Percentiles rank a stretch among this genome's conserved stretches.
Conservation (phyloP, 1,284 basidiomycete species). For the Sanghuangporus weigelae region DNA sequence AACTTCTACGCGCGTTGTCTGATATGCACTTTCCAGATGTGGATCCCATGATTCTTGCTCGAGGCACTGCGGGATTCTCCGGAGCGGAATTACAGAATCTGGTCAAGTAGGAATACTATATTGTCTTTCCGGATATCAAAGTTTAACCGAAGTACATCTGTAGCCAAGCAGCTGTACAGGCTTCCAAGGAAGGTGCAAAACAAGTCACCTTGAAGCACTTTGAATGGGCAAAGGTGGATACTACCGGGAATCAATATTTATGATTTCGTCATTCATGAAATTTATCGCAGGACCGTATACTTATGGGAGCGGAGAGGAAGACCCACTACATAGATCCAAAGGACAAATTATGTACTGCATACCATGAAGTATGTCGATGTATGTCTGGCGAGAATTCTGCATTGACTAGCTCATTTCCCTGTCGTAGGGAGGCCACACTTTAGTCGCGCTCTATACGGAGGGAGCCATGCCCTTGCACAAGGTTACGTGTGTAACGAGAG, state of each 20-base stretch:
- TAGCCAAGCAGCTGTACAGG: constrained; percentile 88
- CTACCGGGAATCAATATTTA: not conserved
- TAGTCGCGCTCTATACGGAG: constrained; percentile 86
- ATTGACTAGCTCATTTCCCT: not conserved
- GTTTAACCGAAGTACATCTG: not conserved
- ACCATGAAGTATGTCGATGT: constrained; percentile 70
- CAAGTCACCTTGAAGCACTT: constrained; percentile 79
- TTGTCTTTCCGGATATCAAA: not conserved
- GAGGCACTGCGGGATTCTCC: constrained; percentile 88
- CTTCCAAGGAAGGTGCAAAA: constrained; percentile 73
- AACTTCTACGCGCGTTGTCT: not conserved
- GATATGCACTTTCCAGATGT: constrained; percentile 44
- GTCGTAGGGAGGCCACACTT: constrained; percentile 80
- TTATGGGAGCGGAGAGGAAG: constrained; percentile 92
- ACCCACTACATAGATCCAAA: constrained; percentile 84
- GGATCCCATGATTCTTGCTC: constrained; percentile 79
- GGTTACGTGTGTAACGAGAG: constrained; percentile 92
- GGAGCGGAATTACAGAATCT: constrained; percentile 92
- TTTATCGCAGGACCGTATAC: constrained; percentile 69
- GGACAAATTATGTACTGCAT: constrained; percentile 84
- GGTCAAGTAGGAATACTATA: constrained; percentile 64
- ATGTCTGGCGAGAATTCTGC: not conserved
- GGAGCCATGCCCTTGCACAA: constrained; percentile 95
- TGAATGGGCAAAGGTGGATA: constrained; percentile 87
- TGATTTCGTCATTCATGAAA: not conserved